These are phyloP conservation scores for Sporopachydermia quercuum DNA, from an alignment of 805 yeast species.

Conservation along the genomic window DNA sequence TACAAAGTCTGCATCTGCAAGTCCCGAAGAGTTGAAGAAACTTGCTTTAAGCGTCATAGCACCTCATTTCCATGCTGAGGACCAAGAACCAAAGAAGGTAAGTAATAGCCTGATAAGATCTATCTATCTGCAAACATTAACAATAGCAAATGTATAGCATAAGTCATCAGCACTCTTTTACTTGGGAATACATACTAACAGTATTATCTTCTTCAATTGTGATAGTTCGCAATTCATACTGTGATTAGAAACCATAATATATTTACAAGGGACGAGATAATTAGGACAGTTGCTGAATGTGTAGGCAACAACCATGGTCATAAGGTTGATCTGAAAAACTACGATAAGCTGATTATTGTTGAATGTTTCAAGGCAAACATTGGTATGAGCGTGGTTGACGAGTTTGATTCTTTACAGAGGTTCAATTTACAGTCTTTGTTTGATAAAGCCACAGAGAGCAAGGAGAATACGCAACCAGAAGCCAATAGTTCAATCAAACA, in stretches of 20 bases:
- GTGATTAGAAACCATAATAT: slow-evolving; percentile 65
- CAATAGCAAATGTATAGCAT: too few relatives aligned
- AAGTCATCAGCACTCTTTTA: too few relatives aligned
- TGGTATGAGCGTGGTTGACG: slow-evolving; percentile 73
- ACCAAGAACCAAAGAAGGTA: slow-evolving; percentile 19
- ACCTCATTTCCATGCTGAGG: slow-evolving; percentile 48
- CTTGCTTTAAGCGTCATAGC: slow-evolving; percentile 44
- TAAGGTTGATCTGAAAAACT: slow-evolving; percentile 63
- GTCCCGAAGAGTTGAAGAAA: slow-evolving; percentile 48
- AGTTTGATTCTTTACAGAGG: slow-evolving; percentile 44
- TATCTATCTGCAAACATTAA: too few relatives aligned
- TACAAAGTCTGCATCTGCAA: slow-evolving; percentile 57
- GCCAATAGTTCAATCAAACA: too few relatives aligned
- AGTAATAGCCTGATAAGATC: background rate
- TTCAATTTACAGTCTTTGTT: slow-evolving; percentile 66
- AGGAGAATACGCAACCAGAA: too few relatives aligned
- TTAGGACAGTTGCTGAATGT: slow-evolving; percentile 50
- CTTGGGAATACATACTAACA: too few relatives aligned
- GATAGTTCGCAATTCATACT: slow-evolving; percentile 65
- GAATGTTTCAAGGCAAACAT: slow-evolving; percentile 75
- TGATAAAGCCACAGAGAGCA: slow-evolving; percentile 15
- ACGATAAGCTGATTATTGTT: slow-evolving; percentile 64
- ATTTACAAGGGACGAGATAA: slow-evolving; percentile 57
- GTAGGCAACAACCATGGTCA: slow-evolving; percentile 64
- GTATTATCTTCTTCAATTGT: slow-evolving; percentile 10